phyloP scores from a whole-genome alignment of 2,329 filamentous ascomycete species.

The Aspergillus versicolor region DNA sequence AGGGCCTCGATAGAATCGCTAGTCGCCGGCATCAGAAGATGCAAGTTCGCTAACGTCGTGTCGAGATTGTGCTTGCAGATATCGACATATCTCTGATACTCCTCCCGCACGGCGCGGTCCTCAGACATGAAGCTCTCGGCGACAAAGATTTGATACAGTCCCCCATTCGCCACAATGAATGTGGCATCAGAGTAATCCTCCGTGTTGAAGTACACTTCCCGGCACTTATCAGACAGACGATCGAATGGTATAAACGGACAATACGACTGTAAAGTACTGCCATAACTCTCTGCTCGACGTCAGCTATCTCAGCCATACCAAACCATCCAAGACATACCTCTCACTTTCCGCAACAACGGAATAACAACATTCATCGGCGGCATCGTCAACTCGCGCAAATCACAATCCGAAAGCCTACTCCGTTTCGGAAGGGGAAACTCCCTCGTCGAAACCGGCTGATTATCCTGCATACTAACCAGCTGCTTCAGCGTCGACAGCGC shows the following conservation, averaged over 20 bases:
- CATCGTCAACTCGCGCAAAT: slow-evolving; percentile 36
- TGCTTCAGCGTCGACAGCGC: slow-evolving; percentile 40
- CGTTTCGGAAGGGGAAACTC: slow-evolving; percentile 27
- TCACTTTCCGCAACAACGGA: slow-evolving; percentile 30
- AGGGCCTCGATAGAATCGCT: slow-evolving; percentile 60
- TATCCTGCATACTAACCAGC: slow-evolving; percentile 39
- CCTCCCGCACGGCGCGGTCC: slow-evolving; percentile 21
- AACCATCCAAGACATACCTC: slow-evolving; percentile 25
- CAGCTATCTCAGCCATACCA: not conserved
- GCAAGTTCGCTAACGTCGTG: slow-evolving; percentile 48
- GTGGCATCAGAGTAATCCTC: slow-evolving; percentile 42
- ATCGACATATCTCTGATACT: slow-evolving; percentile 30
- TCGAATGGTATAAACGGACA: slow-evolving; percentile 35
- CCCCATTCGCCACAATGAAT: slow-evolving; percentile 41
- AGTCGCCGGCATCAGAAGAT: slow-evolving; percentile 57
- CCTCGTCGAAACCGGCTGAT: slow-evolving; percentile 20
- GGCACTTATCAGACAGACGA: slow-evolving; percentile 40
- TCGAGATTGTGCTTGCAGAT: slow-evolving; percentile 48
- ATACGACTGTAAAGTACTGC: slow-evolving; percentile 25
- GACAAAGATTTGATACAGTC: slow-evolving; percentile 39
- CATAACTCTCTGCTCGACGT: slow-evolving; percentile 20
- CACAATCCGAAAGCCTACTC: slow-evolving; percentile 21
- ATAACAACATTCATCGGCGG: slow-evolving; percentile 38
- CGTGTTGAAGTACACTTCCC: slow-evolving; percentile 44
- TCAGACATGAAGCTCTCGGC: slow-evolving; percentile 27